Conservation (phyloP, 441 rosid genomes). For the Adansonia madagascariensis region DNA sequence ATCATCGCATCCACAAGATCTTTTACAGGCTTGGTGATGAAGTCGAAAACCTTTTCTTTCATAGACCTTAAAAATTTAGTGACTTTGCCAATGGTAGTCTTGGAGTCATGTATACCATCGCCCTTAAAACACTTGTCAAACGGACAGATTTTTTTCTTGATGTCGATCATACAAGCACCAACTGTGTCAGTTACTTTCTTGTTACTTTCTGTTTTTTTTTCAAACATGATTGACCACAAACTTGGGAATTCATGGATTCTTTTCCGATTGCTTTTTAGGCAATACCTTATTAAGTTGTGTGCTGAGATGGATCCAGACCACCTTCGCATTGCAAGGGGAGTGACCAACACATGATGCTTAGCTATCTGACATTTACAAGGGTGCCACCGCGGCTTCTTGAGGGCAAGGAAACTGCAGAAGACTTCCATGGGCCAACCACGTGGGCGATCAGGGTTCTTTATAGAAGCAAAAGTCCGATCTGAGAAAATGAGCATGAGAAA, state of each 20-base stretch:
- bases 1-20: slow-evolving; percentile 31
- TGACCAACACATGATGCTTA: slow-evolving; percentile 1
- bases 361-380: not conserved
- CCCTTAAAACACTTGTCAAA: not conserved
- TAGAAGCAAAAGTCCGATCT: slow-evolving; percentile 46
- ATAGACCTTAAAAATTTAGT: not conserved
- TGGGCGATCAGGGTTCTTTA: slow-evolving; percentile 21
- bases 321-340: slow-evolving; percentile 29
- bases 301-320: slow-evolving; percentile 49
- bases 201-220: too few species aligned
- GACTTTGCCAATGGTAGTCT: too few species aligned
- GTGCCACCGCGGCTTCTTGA: slow-evolving; percentile 31
- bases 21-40: not conserved
- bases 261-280: slow-evolving; percentile 19
- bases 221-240: not conserved
- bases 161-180: too few species aligned
- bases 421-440: not conserved
- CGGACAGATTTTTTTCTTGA: not conserved
- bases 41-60: not conserved
- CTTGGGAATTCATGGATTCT: slow-evolving; percentile 35
- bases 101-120: not conserved
- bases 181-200: too few species aligned
- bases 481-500: slow-evolving; percentile 47
- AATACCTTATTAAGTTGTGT: slow-evolving; percentile 47
- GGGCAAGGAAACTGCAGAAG: slow-evolving; percentile 24